Base-by-base conservation (phyloP, 208 protist genomes). In the Porcisia deanei region DNA sequence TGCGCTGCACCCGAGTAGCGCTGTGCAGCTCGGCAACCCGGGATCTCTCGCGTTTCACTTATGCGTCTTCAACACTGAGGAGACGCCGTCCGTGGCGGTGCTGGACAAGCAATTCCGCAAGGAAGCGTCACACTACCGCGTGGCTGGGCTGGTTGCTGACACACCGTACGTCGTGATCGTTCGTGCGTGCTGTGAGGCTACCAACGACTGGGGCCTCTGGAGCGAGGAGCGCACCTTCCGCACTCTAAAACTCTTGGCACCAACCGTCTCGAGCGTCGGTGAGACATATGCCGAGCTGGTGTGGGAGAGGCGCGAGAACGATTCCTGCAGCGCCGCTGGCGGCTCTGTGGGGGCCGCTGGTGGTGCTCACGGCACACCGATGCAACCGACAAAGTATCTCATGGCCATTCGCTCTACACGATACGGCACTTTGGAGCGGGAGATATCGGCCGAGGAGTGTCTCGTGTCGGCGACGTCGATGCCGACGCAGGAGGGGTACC, bases 101-200 rank as follows among this genome's bases (percentile, higher is more conserved):
- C 80, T 97, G 14, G 95, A 98, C 75, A 93, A 94, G 73, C 95
- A 98, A 83, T 92, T 97, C 69, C 85, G 85, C 66, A 85, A 86
- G 68, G 90, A 96, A 37, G 77, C 89, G 14, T 81, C 69, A 34
- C 75, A 75, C 57, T 96, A 89, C 77, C 86, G 83, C 65, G 72
- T 96, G 57, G 71, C 66, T 37, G 82, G 79, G 7, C 84, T 98
- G 9, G 72, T 57, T 25, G 74, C 91, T 0, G 89, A 94, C 77
- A 94, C 90, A 37, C 77, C 89, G 3, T 96, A 97, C 76, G 89
- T 94, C 39, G 86, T 90, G 18, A 88, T 98, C 67, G 83, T 96
- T 22, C 90, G 95, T 25, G 82, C 93, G 14, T 94, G 90, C 69
- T 89, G 84, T 64, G 86, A 82, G 55, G 85, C 82, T 12, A 80